phyloP scores from a whole-genome alignment of 108 stramenopile genomes.

The Cyclotella kingstonii region DNA sequence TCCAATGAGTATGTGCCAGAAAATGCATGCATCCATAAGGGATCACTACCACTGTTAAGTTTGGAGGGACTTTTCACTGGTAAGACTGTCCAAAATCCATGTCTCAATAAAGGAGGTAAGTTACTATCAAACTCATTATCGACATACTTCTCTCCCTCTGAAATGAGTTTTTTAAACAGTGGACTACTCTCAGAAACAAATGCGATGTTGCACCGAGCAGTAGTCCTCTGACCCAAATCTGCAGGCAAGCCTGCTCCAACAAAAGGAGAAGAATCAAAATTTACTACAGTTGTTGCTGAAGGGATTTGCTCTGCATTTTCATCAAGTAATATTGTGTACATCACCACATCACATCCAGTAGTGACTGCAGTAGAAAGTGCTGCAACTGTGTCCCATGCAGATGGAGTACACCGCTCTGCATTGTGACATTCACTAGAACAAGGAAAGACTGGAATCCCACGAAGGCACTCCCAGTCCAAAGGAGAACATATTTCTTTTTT shows the following conservation, averaged over 20 bases:
- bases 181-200: constrained; percentile 70
- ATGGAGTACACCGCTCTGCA: constrained; percentile 54
- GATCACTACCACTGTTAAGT: no score
- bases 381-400: constrained; percentile 67
- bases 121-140: constrained; percentile 13
- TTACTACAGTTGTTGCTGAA: constrained; percentile 47
- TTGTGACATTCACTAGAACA: constrained; percentile 82
- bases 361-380: constrained; percentile 53
- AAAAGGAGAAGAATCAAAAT: constrained; percentile 44
- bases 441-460: constrained; percentile 74
- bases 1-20: constrained; percentile 31
- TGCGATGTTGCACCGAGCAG: constrained; percentile 63
- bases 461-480: constrained; percentile 72
- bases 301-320: constrained; percentile 54
- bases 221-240: constrained; percentile 19
- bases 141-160: constrained; percentile 37
- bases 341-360: constrained; percentile 55
- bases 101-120: constrained; percentile 36
- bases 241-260: constrained; percentile 45
- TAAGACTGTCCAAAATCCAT: constrained; percentile 74
- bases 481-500: constrained; percentile 56
- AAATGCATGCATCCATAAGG: constrained; percentile 39
- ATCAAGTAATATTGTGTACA: constrained; percentile 74
- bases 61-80: constrained; percentile 43
- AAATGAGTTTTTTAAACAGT: constrained; percentile 41